Evolutionary conservation across 352 stramenopile genomes (phyloP).

Genomic region (Phytophthora tubulina): DNA sequence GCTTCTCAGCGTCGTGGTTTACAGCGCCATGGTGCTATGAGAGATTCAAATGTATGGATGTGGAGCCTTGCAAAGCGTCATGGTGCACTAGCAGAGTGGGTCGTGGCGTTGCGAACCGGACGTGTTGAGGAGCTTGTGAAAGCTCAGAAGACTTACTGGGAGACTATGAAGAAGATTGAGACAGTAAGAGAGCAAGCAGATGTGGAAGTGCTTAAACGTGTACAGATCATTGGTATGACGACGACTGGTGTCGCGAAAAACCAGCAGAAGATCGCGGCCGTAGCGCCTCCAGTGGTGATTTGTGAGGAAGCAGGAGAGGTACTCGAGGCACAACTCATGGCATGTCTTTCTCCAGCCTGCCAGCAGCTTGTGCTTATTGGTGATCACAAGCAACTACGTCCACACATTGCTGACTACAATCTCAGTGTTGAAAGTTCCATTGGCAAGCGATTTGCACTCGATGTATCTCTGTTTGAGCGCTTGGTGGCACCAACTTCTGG

Average conservation of each 20-base stretch:
- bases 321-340: constrained; percentile 74
- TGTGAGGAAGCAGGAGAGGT: constrained; percentile 92
- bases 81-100: constrained; percentile 38
- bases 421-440: constrained; percentile 64
- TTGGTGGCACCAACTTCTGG: constrained; percentile 47
- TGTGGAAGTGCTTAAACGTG: constrained; percentile 36
- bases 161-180: constrained; percentile 43
- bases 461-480: constrained; percentile 89
- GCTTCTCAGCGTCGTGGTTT: constrained; percentile 5
- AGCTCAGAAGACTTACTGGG: constrained; percentile 44
- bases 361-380: constrained; percentile 91
- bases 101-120: constrained; percentile 16
- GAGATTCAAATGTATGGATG: constrained; percentile 42
- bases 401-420: constrained; percentile 76
- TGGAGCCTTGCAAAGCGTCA: constrained; percentile 43
- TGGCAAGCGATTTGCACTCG: constrained; percentile 70
- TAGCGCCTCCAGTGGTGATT: constrained; percentile 78
- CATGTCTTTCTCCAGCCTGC: constrained; percentile 63
- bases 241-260: constrained; percentile 85
- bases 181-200: constrained; percentile 43
- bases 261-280: constrained; percentile 63
- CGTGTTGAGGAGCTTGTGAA: constrained; percentile 36
- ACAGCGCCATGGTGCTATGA: constrained; percentile 2
- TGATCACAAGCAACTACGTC: constrained; percentile 88
- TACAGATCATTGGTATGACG: constrained; percentile 85